Evolutionary conservation across 2,329 filamentous ascomycete species (phyloP).

Genomic region (Lachnellula subtilissima): DNA sequence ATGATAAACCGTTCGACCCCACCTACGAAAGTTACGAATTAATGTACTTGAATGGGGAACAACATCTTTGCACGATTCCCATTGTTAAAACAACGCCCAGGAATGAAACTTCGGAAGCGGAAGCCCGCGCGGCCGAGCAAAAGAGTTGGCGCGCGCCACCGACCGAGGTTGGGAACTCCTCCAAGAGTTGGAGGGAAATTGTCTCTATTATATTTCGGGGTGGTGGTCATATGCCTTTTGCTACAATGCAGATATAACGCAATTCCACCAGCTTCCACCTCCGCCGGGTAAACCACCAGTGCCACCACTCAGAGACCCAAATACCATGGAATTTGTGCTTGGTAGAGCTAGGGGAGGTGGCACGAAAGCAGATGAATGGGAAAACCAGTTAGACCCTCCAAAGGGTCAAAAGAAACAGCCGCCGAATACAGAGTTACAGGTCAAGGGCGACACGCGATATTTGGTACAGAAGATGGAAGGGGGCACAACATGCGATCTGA

Average conservation of each 20-base stretch:
- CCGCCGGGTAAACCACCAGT: slow-evolving; percentile 55
- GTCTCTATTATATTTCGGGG: slow-evolving; percentile 65
- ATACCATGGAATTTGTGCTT: slow-evolving; percentile 57
- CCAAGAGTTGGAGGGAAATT: slow-evolving; percentile 61
- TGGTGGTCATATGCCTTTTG: slow-evolving; percentile 78
- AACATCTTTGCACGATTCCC: slow-evolving; percentile 64
- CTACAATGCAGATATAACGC: slow-evolving; percentile 64
- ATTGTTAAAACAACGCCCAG: slow-evolving; percentile 43
- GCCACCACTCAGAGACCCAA: slow-evolving; percentile 62
- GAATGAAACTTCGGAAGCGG: slow-evolving; percentile 45
- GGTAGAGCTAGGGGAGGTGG: slow-evolving; percentile 46
- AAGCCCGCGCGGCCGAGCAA: slow-evolving; percentile 54
- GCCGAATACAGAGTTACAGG: slow-evolving; percentile 49
- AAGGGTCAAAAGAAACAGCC: slow-evolving; percentile 24
- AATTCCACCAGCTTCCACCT: slow-evolving; percentile 66
- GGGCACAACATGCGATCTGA: slow-evolving; percentile 66
- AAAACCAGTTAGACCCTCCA: slow-evolving; percentile 25
- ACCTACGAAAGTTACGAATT: slow-evolving; percentile 46
- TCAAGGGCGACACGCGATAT: slow-evolving; percentile 62
- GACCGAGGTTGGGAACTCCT: slow-evolving; percentile 64
- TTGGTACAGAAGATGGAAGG: slow-evolving; percentile 63
- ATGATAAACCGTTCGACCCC: slow-evolving; percentile 19
- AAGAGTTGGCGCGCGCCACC: slow-evolving; percentile 62
- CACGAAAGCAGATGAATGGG: slow-evolving; percentile 32
- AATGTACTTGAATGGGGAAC: slow-evolving; percentile 52